Conservation (phyloP, 495 filamentous ascomycete species). For the Tuber magnatum region DNA sequence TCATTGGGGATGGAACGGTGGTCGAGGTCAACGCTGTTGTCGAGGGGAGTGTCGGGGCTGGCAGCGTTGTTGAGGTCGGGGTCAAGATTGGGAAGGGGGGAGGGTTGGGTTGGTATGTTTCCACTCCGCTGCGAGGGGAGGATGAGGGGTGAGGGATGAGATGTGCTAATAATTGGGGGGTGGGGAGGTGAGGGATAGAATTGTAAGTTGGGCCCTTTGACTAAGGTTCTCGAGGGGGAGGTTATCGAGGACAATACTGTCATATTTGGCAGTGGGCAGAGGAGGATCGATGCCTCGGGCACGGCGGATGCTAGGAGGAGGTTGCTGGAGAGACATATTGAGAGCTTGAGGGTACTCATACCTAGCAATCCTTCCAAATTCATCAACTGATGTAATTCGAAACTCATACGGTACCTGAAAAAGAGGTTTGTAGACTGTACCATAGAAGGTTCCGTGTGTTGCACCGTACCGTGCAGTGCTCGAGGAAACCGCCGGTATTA, state of each 20-base stretch:
- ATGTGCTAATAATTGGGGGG: neutral
- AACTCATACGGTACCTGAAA: neutral
- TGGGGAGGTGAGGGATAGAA: constrained; percentile 45
- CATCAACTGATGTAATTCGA: neutral
- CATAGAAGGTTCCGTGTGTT: neutral
- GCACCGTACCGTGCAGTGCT: no score
- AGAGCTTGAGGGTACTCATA: constrained; percentile 56
- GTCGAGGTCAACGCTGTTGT: constrained; percentile 58
- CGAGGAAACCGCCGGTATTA: no score
- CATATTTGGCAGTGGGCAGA: constrained; percentile 54
- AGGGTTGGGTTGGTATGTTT: constrained; percentile 57
- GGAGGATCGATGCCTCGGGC: constrained; percentile 53
- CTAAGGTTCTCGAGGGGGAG: constrained; percentile 50
- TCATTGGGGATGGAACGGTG: constrained; percentile 52
- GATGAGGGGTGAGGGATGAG: neutral
- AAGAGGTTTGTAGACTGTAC: neutral
- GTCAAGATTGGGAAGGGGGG: constrained; percentile 55
- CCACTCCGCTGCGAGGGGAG: neutral
- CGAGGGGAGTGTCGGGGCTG: constrained; percentile 60
- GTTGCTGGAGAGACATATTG: constrained; percentile 55
- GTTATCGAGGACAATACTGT: constrained; percentile 59
- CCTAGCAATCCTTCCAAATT: constrained; percentile 58
- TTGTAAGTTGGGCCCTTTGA: constrained; percentile 49
- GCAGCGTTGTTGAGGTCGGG: constrained; percentile 56
- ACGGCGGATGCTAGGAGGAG: constrained; percentile 51